Evolutionary conservation across 208 protist species (phyloP).

Genomic region (Trypanosoma cruzi): DNA sequence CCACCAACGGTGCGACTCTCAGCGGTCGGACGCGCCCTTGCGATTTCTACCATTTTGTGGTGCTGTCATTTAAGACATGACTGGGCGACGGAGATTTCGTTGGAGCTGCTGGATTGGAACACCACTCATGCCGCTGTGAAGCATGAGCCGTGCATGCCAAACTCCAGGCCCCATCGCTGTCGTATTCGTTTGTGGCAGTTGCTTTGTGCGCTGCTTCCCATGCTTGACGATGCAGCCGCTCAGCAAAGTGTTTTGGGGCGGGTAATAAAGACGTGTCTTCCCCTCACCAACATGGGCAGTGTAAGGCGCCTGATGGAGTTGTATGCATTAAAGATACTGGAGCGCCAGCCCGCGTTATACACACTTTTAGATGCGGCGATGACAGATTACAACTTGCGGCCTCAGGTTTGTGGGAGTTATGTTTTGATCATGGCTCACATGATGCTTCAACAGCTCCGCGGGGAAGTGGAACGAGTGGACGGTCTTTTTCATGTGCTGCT

Average conservation of each 20-base stretch:
- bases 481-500: constrained; percentile 52
- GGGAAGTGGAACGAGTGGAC: constrained; percentile 27
- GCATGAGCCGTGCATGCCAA: constrained; percentile 90
- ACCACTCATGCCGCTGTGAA: constrained; percentile 46
- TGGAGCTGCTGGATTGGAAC: constrained; percentile 77
- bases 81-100: constrained; percentile 36
- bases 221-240: constrained; percentile 28
- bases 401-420: constrained; percentile 86
- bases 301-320: constrained; percentile 91
- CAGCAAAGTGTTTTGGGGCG: constrained; percentile 43
- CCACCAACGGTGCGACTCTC: constrained; percentile 77
- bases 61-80: constrained; percentile 45
- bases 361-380: constrained; percentile 51
- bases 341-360: constrained; percentile 61
- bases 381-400: constrained; percentile 56
- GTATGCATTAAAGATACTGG: constrained; percentile 67
- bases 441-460: constrained; percentile 47
- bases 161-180: constrained; percentile 82
- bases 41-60: constrained; percentile 66
- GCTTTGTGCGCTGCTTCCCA: constrained; percentile 69
- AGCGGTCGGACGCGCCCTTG: constrained; percentile 66
- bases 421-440: constrained; percentile 73
- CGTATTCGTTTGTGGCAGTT: constrained; percentile 91
- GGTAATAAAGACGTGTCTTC: constrained; percentile 53
- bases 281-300: constrained; percentile 87